phyloP scores from a whole-genome alignment of 139 green algal species.

The Limnomonas spitsbergensis region DNA sequence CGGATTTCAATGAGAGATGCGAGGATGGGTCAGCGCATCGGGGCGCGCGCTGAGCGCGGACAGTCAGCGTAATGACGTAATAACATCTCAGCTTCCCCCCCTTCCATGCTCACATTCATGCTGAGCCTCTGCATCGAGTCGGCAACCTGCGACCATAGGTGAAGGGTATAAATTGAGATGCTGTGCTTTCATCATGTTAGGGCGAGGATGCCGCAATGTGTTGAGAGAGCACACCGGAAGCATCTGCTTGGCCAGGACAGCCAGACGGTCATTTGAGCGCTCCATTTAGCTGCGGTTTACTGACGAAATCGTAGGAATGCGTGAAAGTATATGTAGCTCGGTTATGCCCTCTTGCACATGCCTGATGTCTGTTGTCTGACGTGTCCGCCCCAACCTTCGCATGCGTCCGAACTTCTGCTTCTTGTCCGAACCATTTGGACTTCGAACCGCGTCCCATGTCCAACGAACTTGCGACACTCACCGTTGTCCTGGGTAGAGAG shows the following conservation, averaged over 20 bases:
- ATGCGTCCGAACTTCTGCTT: no score
- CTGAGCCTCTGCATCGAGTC: background rate
- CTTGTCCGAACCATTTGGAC: no score
- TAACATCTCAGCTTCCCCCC: no score
- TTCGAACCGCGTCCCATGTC: no score
- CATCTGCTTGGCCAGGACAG: conserved; percentile 41
- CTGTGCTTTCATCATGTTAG: background rate
- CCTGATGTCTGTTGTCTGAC: conserved; percentile 1
- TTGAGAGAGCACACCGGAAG: conserved; percentile 26
- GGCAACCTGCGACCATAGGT: background rate
- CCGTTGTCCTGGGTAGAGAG: background rate
- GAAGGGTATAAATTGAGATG: background rate
- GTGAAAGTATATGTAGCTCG: background rate
- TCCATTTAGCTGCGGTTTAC: background rate
- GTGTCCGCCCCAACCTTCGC: no score
- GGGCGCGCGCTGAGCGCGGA: no score
- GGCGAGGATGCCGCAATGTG: no score
- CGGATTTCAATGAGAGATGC: no score
- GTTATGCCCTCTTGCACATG: no score
- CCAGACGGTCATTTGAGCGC: conserved; percentile 28
- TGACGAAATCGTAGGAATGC: background rate
- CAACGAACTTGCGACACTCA: no score
- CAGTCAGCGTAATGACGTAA: no score
- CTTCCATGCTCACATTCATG: background rate
- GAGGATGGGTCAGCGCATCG: no score